Percentiles rank a stretch among this genome's conserved stretches.
Evolutionary conservation across 768 basidiomycete genomes (phyloP).

Genomic region (Fomitopsis serialis): DNA sequence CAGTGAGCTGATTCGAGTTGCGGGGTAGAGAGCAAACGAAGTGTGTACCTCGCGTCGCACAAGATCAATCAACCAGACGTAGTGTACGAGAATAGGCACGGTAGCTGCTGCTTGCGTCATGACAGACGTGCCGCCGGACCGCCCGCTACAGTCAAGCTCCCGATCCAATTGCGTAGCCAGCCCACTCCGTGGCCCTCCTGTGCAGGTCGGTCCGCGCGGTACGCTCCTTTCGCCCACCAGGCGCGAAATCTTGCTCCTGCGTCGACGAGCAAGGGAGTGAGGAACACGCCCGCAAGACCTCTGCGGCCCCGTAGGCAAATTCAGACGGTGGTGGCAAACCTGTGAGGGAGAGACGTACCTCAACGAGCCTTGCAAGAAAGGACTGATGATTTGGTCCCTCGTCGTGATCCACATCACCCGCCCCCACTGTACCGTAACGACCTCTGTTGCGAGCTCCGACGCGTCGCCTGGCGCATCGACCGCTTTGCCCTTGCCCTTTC

Average conservation of each 20-base stretch:
- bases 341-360: slow-evolving; percentile 43
- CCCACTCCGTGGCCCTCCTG: slow-evolving; percentile 35
- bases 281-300: slow-evolving; percentile 17
- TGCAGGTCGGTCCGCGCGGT: background rate
- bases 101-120: background rate
- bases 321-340: background rate
- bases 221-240: slow-evolving; percentile 16
- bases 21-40: too few relatives aligned
- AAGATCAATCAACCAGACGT: too few relatives aligned
- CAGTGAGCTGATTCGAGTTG: too few relatives aligned
- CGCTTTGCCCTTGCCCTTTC: slow-evolving; percentile 29
- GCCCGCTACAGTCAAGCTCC: slow-evolving; percentile 1
- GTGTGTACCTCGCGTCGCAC: too few relatives aligned
- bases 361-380: slow-evolving; percentile 59
- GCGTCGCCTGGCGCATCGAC: slow-evolving; percentile 14
- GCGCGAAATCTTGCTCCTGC: slow-evolving; percentile 14
- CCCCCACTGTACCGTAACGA: slow-evolving; percentile 42
- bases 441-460: slow-evolving; percentile 20
- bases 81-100: too few relatives aligned
- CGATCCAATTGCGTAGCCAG: slow-evolving; percentile 36
- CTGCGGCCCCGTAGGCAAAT: background rate
- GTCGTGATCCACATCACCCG: slow-evolving; percentile 57
- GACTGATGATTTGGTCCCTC: slow-evolving; percentile 65
- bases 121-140: background rate
- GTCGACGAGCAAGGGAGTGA: slow-evolving; percentile 30